These are phyloP conservation scores for Ocimum tenuiflorum DNA, from an alignment of 257 asterid genomes.

Conservation along the genomic window DNA sequence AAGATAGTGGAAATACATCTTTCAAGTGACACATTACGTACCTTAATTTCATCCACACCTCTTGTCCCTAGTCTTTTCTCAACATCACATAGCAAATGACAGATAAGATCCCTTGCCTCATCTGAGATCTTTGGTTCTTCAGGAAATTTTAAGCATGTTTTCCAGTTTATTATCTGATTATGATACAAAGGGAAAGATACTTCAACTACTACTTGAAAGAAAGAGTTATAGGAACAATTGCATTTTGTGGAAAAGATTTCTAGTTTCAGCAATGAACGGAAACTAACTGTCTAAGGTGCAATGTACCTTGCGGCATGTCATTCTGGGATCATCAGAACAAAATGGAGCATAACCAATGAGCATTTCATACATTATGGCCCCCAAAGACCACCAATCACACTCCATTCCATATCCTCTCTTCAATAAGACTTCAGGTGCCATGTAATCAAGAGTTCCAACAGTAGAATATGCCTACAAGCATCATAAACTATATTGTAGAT, in stretches of 20 bases:
- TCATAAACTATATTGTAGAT: background rate
- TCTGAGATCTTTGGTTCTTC: constrained; percentile 79
- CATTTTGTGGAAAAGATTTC: background rate
- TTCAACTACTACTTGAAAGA: background rate
- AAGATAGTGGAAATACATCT: background rate
- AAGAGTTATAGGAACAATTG: background rate
- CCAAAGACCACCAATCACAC: constrained; percentile 99
- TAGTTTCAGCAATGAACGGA: background rate
- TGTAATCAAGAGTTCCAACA: constrained; percentile 93
- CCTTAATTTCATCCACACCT: constrained; percentile 95
- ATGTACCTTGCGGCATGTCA: constrained; percentile 94
- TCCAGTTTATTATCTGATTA: constrained; percentile 94
- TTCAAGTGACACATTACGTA: constrained; percentile 15
- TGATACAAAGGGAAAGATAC: constrained; percentile 24
- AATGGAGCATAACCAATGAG: constrained; percentile 93
- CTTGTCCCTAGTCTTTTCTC: constrained; percentile 88
- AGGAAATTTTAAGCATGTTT: constrained; percentile 83
- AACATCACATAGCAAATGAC: constrained; percentile 79
- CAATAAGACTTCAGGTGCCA: constrained; percentile 94
- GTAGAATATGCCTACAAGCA: constrained; percentile 83
- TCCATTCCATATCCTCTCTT: constrained; percentile 97
- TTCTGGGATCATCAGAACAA: constrained; percentile 94
- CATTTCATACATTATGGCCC: constrained; percentile 93
- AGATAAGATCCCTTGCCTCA: constrained; percentile 85
- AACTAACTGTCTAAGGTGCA: background rate